phyloP scores from a whole-genome alignment of 257 asterid genomes.

The Solanum piurae region DNA sequence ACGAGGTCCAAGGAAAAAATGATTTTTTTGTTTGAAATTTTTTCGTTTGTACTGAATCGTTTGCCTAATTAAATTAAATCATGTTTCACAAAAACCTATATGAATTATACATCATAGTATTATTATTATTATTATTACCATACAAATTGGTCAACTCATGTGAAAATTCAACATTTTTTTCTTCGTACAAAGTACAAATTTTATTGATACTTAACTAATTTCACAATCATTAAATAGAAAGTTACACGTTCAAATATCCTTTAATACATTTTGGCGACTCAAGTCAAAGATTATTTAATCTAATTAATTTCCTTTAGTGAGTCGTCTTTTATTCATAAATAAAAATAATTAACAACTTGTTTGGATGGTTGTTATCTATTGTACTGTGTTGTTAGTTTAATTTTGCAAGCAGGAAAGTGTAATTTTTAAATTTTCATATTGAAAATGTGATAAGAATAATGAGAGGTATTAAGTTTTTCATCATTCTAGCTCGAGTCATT shows the following conservation, averaged over 20 bases:
- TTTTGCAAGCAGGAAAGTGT: not conserved
- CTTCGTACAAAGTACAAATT: not conserved
- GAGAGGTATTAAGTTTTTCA: too few species aligned
- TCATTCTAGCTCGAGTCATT: not conserved
- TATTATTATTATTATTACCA: not conserved
- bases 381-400: not conserved
- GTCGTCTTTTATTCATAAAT: not conserved
- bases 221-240: not conserved
- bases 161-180: not conserved
- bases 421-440: not conserved
- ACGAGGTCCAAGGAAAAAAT: not conserved
- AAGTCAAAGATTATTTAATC: not conserved
- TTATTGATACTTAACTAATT: not conserved
- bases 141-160: not conserved
- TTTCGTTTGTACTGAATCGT: not conserved
- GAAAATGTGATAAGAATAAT: too few species aligned
- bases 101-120: not conserved
- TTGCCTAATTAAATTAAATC: not conserved
- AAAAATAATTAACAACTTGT: not conserved
- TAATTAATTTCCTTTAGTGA: not conserved
- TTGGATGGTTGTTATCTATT: not conserved
- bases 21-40: not conserved
- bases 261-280: not conserved
- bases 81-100: not conserved
- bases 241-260: not conserved